phyloP scores from a whole-genome alignment of 108 stramenopile genomes.

The Skeletonema potamos region DNA sequence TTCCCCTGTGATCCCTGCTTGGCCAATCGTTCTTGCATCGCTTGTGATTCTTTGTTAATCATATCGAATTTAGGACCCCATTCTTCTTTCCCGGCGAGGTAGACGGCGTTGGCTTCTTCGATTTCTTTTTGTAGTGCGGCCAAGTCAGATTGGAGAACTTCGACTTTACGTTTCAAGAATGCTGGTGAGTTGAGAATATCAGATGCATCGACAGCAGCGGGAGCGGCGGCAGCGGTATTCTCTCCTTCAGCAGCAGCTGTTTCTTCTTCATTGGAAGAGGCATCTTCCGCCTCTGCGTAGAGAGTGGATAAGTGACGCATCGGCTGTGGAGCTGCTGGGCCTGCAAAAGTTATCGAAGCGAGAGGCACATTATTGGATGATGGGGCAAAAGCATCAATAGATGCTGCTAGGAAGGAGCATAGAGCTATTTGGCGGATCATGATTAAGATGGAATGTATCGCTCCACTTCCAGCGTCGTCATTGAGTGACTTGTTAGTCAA shows the following conservation, averaged over 20 bases:
- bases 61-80: constrained; percentile 77
- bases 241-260: not conserved
- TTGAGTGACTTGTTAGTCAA: not conserved
- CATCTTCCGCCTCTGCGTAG: constrained; percentile 3
- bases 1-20: constrained; percentile 56
- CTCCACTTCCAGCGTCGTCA: too few relatives aligned
- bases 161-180: constrained; percentile 80
- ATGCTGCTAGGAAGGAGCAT: not conserved
- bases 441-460: not conserved
- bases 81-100: constrained; percentile 71
- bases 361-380: not conserved
- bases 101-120: constrained; percentile 53
- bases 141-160: constrained; percentile 75
- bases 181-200: constrained; percentile 88
- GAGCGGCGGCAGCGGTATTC: constrained; percentile 2
- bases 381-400: not conserved
- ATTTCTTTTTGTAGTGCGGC: constrained; percentile 57
- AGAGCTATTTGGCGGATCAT: constrained; percentile 1
- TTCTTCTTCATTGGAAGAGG: not conserved
- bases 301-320: not conserved
- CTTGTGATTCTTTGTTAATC: constrained; percentile 49
- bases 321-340: not conserved
- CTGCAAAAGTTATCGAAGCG: not conserved
- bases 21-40: constrained; percentile 70
- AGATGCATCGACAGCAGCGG: constrained; percentile 5